These are phyloP conservation scores for Exserohilum rostratum DNA, from an alignment of 2,329 filamentous ascomycete species.

Conservation along the genomic window DNA sequence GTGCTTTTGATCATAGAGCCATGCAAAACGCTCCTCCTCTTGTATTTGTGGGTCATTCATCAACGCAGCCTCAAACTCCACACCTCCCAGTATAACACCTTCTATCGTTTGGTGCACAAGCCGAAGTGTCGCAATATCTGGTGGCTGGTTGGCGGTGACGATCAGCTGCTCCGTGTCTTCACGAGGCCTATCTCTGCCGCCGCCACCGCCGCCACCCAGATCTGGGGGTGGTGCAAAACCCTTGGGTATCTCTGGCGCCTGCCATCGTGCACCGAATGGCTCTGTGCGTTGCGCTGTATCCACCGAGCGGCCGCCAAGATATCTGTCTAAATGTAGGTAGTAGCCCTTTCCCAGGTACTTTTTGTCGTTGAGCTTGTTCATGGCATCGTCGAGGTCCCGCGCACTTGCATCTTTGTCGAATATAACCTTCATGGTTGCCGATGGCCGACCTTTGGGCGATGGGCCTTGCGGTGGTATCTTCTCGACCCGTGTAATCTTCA, in stretches of 20 bases:
- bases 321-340: conserved; percentile 44
- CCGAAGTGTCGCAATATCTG: conserved; percentile 77
- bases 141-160: conserved; percentile 68
- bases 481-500: conserved; percentile 43
- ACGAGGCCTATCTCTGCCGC: conserved; percentile 25
- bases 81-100: conserved; percentile 75
- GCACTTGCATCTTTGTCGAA: conserved; percentile 41
- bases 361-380: conserved; percentile 43
- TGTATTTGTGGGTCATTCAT: conserved; percentile 88
- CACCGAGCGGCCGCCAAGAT: conserved; percentile 31
- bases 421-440: conserved; percentile 38
- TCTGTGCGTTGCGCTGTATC: conserved; percentile 32
- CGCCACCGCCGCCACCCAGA: conserved; percentile 25
- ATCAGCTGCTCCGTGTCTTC: conserved; percentile 34
- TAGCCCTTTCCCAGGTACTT: conserved; percentile 43
- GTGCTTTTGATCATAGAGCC: conserved; percentile 82
- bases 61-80: conserved; percentile 87
- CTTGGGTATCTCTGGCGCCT: conserved; percentile 36
- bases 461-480: conserved; percentile 31
- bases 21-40: conserved; percentile 87
- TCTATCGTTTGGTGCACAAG: conserved; percentile 91
- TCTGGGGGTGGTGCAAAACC: conserved; percentile 39
- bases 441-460: conserved; percentile 27
- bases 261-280: conserved; percentile 41
- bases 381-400: conserved; percentile 38